A percentile compares a stretch with the other conserved stretches of the same genome.
phyloP scores from a whole-genome alignment of 2,329 filamentous ascomycete species.

The Colletotrichum tamarilloi region DNA sequence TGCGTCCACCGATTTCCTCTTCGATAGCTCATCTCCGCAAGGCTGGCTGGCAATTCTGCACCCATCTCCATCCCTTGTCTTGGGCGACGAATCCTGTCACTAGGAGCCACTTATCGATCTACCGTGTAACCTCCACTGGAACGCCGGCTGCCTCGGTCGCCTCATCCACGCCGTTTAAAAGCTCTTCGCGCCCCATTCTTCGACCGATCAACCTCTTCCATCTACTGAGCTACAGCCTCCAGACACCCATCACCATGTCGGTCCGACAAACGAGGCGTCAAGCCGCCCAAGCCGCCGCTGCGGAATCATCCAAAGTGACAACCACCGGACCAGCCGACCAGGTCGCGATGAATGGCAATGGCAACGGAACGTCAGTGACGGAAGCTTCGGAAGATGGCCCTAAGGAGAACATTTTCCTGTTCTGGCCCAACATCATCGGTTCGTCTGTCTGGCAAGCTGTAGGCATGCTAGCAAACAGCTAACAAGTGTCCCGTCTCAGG shows the following conservation, averaged over 20 bases:
- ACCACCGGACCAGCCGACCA: constrained; percentile 22
- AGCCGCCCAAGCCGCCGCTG: constrained; percentile 46
- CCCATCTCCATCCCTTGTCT: constrained; percentile 8
- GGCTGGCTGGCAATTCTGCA: not conserved
- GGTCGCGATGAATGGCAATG: constrained; percentile 57
- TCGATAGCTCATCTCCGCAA: not conserved
- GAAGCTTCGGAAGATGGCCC: constrained; percentile 50
- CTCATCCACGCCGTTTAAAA: constrained; percentile 22
- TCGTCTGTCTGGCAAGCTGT: constrained; percentile 41
- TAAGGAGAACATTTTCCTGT: constrained; percentile 82
- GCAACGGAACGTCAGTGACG: constrained; percentile 49
- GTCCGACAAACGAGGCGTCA: constrained; percentile 52
- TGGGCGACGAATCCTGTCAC: constrained; percentile 14
- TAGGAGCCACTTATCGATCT: constrained; percentile 31
- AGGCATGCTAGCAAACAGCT: not conserved
- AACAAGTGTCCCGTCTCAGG: constrained; percentile 57
- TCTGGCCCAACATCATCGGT: constrained; percentile 87
- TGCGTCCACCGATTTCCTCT: not conserved
- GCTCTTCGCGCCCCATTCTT: constrained; percentile 27
- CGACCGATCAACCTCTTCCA: not conserved
- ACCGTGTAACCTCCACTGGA: constrained; percentile 35
- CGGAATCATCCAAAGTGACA: constrained; percentile 18
- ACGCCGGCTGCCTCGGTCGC: constrained; percentile 32
- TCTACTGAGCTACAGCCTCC: not conserved
- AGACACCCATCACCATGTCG: constrained; percentile 46